Percentiles rank a stretch among this genome's conserved stretches.
phyloP scores from a whole-genome alignment of 805 yeast genomes.

The Candida pseudofarinosa region DNA sequence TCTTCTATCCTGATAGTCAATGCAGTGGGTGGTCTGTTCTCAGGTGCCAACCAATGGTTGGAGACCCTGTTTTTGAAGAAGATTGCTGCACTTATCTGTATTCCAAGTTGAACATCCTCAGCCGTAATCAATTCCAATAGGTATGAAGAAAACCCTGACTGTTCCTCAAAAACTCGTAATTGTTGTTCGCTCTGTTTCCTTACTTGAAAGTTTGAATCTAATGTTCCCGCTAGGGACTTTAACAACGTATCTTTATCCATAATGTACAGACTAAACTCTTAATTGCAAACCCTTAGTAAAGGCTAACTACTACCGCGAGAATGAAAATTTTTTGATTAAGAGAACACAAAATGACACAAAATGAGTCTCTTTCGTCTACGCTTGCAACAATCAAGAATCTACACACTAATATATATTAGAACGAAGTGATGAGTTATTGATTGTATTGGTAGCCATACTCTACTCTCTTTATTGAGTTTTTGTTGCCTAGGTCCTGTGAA shows the following conservation, averaged over 20 bases:
- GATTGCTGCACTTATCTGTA: constrained; percentile 41
- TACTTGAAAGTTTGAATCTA: constrained; percentile 46
- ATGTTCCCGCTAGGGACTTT: constrained; percentile 48
- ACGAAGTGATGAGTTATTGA: too few relatives aligned
- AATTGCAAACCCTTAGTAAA: too few relatives aligned
- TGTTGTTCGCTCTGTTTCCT: constrained; percentile 54
- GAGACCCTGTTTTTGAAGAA: constrained; percentile 40
- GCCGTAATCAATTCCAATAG: constrained; percentile 49
- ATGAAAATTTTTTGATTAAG: constrained; percentile 3
- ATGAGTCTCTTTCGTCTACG: neutral
- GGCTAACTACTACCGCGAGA: neutral
- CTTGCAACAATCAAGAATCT: neutral
- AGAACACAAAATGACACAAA: constrained; percentile 1
- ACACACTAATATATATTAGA: too few relatives aligned
- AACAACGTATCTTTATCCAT: constrained; percentile 52
- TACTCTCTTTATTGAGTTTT: too few relatives aligned
- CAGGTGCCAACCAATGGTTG: constrained; percentile 36
- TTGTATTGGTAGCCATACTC: too few relatives aligned
- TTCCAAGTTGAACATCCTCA: constrained; percentile 30
- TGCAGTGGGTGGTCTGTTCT: constrained; percentile 18
- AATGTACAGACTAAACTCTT: too few relatives aligned
- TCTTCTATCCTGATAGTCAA: constrained; percentile 28
- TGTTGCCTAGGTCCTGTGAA: too few relatives aligned
- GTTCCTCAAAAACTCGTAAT: constrained; percentile 47
- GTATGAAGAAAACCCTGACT: constrained; percentile 55